These are phyloP conservation scores for Lathyrus sativus DNA, from an alignment of 306 rosid genomes.

Conservation along the genomic window DNA sequence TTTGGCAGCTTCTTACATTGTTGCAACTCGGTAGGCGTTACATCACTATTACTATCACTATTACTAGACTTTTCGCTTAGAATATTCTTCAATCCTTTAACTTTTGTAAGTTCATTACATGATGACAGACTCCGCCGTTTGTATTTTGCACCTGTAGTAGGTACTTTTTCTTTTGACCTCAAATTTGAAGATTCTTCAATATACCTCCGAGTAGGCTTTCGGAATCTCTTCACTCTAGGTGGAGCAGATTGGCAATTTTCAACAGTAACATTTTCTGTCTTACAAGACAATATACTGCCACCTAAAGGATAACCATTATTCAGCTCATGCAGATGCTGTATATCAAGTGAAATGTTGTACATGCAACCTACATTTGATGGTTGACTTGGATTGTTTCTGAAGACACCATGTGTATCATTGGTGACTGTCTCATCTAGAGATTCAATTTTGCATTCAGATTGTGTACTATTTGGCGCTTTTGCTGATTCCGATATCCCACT, in stretches of 20 bases:
- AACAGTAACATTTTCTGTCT: slow-evolving; percentile 48
- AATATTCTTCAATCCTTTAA: slow-evolving; percentile 49
- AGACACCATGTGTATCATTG: slow-evolving; percentile 46
- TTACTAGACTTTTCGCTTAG: slow-evolving; percentile 46
- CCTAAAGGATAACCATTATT: slow-evolving; percentile 45
- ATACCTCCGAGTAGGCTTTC: slow-evolving; percentile 77
- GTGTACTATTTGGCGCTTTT: slow-evolving; percentile 53
- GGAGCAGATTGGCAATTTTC: slow-evolving; percentile 50
- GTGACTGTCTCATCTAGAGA: slow-evolving; percentile 49
- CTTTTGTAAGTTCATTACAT: slow-evolving; percentile 43
- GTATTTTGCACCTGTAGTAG: slow-evolving; percentile 45
- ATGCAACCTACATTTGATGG: slow-evolving; percentile 52
- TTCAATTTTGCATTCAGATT: slow-evolving; percentile 58
- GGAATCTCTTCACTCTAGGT: slow-evolving; percentile 67
- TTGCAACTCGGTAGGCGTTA: slow-evolving; percentile 52
- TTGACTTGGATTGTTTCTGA: slow-evolving; percentile 55
- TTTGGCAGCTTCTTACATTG: slow-evolving; percentile 50
- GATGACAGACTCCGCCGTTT: slow-evolving; percentile 40
- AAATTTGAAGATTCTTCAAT: slow-evolving; percentile 68
- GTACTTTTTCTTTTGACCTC: slow-evolving; percentile 51
- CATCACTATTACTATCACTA: slow-evolving; percentile 52
- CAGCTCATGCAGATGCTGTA: slow-evolving; percentile 43
- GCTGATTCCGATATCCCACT: slow-evolving; percentile 69
- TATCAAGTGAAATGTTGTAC: slow-evolving; percentile 49
- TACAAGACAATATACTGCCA: slow-evolving; percentile 45